Evolutionary conservation across 2,329 filamentous ascomycete genomes (phyloP), one percentile per base, ranked within the genome.

Genomic region (Clarireedia homoeocarpa): DNA sequence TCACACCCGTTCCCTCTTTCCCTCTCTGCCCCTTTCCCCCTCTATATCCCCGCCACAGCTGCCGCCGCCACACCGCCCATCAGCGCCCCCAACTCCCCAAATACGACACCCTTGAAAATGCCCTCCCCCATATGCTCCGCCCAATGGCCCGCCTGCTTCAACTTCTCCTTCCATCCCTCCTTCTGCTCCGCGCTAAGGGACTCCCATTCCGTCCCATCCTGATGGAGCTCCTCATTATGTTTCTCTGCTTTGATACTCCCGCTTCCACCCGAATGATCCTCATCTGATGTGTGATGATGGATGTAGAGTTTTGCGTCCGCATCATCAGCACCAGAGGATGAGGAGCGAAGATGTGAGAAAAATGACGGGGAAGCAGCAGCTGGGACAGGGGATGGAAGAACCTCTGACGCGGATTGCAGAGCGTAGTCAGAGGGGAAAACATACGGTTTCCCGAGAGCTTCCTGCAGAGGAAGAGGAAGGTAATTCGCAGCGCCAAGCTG

Each of bases 111-210:
- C 55, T 68, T 69, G 9, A 70, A 61, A 17, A 71, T 57, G 14
- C 63, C 60, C 51, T 66, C 65, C 5, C 63, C 63, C 53, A 66
- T 58, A 20, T 60, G 68, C 52, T 67, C 67, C 4, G 61, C 65
- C 68, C 67, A 69, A 23, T 69, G 62, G 1, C 67, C 68, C n/a
- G 65, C 65, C 10, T 65, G 61, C 49, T 61, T 66, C 40, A 71
- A 54, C 53, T 61, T 66, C 59, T 59, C 50, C 51, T 64, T 64
- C 68, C 67, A 71, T 1, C 34, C 49, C 46, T 63, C 58, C 51
- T 63, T 66, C 60, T 71, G 62, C 40, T 59, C 57, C 9, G 56
- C 57, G 7, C 51, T 59, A 36, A 71, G 53, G 6, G 67, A 62
- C 12, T 66, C 63, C 69, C 69, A 71, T 2, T 55, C 62, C 53